Conservation (phyloP, 2,329 filamentous ascomycete species). For the Phaeosphaeriaceae sp. region DNA sequence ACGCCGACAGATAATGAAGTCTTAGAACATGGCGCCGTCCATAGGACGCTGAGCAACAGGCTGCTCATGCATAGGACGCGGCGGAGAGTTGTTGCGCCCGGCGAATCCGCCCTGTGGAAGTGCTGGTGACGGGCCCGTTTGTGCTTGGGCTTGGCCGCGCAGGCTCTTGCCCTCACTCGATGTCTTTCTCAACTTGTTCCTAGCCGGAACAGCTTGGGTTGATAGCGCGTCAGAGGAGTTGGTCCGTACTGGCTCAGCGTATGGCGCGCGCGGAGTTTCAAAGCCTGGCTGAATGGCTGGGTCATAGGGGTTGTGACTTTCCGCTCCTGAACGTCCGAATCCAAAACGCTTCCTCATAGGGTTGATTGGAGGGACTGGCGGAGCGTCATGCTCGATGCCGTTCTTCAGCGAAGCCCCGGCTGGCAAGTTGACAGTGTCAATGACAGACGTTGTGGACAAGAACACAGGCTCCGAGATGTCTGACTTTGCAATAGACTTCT, state of each 20-base stretch:
- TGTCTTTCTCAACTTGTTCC: slow-evolving; percentile 55
- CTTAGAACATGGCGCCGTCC: slow-evolving; percentile 47
- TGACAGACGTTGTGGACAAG: slow-evolving; percentile 62
- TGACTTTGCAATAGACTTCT: slow-evolving; percentile 65
- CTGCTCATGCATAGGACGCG: slow-evolving; percentile 32
- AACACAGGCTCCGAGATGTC: slow-evolving; percentile 68
- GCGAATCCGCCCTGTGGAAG: slow-evolving; percentile 34
- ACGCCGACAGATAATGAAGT: slow-evolving; percentile 6
- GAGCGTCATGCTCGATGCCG: slow-evolving; percentile 48
- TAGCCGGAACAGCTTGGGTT: slow-evolving; percentile 42
- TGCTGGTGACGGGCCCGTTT: slow-evolving; percentile 32
- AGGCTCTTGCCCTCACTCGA: slow-evolving; percentile 60
- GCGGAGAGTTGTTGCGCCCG: slow-evolving; percentile 39
- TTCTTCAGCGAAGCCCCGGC: slow-evolving; percentile 62
- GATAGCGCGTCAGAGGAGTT: slow-evolving; percentile 54
- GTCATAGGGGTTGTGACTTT: slow-evolving; percentile 45
- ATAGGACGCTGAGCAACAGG: slow-evolving; percentile 33
- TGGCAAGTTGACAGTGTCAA: slow-evolving; percentile 65
- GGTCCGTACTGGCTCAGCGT: slow-evolving; percentile 46
- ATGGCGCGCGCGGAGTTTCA: slow-evolving; percentile 41
- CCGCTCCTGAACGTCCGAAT: slow-evolving; percentile 43
- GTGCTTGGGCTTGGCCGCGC: slow-evolving; percentile 49
- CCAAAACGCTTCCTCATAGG: slow-evolving; percentile 62
- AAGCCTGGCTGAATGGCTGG: slow-evolving; percentile 46
- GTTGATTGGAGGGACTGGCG: slow-evolving; percentile 66